Conservation (phyloP, 257 asterid genomes). For the Solanum appendiculatum region DNA sequence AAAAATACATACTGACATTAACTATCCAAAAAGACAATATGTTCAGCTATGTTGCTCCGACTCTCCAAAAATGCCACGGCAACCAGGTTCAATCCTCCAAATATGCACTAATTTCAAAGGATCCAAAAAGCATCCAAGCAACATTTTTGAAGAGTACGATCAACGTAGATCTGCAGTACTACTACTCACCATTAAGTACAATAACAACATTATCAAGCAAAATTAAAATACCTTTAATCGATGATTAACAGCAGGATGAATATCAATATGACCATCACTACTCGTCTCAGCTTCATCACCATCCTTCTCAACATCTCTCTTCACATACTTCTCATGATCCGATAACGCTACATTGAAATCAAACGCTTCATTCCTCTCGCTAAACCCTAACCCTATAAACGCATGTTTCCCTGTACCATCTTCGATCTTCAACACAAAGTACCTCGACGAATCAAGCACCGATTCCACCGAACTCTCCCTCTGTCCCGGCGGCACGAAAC, state of each 20-base stretch:
- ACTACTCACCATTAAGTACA: background rate
- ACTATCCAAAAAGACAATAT: background rate
- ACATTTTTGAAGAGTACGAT: background rate
- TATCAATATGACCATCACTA: conserved; percentile 54
- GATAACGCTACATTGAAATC: conserved; percentile 90
- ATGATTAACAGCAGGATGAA: conserved; percentile 89
- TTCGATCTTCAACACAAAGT: conserved; percentile 86
- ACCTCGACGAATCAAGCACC: conserved; percentile 83
- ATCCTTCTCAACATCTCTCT: conserved; percentile 65
- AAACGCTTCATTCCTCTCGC: conserved; percentile 92
- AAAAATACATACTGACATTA: background rate
- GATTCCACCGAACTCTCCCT: conserved; percentile 82
- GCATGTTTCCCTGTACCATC: conserved; percentile 93
- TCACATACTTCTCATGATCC: conserved; percentile 80
- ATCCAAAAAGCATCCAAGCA: background rate
- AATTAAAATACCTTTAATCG: conserved; percentile 47
- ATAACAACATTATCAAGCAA: background rate
- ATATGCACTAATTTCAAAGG: background rate
- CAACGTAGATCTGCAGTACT: background rate
- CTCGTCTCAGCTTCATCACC: conserved; percentile 20
- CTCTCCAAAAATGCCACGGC: background rate
- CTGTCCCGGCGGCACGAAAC: conserved; percentile 83
- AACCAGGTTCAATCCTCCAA: background rate
- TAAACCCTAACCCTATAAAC: conserved; percentile 76
- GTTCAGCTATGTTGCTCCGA: background rate